Evolutionary conservation across 495 filamentous ascomycete species (phyloP).

Genomic region (Penicillium subrubescens): DNA sequence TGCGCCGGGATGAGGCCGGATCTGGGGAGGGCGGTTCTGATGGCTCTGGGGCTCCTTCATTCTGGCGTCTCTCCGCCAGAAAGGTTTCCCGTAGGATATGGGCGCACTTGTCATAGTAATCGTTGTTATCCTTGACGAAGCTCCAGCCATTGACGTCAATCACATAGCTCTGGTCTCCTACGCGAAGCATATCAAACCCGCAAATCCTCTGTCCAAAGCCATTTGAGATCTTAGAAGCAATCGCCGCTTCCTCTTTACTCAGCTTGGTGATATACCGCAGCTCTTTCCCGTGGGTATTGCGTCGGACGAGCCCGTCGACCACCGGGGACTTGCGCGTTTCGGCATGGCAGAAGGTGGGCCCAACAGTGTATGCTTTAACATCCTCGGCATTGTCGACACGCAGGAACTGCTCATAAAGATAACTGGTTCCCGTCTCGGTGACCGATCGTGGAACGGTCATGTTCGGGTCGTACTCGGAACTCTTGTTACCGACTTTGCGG

Average conservation of each 20-base stretch:
- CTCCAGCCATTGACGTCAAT: conserved; percentile 99
- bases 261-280: conserved; percentile 90
- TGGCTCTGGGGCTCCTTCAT: conserved; percentile 43
- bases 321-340: conserved; percentile 97
- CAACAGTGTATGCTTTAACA: conserved; percentile 98
- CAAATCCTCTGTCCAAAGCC: conserved; percentile 95
- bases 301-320: conserved; percentile 91
- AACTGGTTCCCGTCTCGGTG: conserved; percentile 76
- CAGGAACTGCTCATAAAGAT: conserved; percentile 96
- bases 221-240: conserved; percentile 86
- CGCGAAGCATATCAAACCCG: conserved; percentile 92
- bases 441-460: conserved; percentile 77
- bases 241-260: conserved; percentile 75
- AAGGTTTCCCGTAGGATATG: conserved; percentile 86
- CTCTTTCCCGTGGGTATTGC: conserved; percentile 97
- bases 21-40: conserved; percentile 37
- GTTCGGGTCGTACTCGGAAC: conserved; percentile 83
- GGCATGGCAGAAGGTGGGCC: conserved; percentile 89
- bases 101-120: conserved; percentile 93
- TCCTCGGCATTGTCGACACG: conserved; percentile 95
- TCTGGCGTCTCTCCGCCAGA: conserved; percentile 67
- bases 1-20: conserved; percentile 35
- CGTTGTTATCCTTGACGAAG: conserved; percentile 99
- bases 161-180: conserved; percentile 87
- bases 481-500: conserved; percentile 97